Percentiles rank a stretch among this genome's conserved stretches.
Conservation (phyloP, 177 flowering plant genomes). For the Vitis hybrid region DNA sequence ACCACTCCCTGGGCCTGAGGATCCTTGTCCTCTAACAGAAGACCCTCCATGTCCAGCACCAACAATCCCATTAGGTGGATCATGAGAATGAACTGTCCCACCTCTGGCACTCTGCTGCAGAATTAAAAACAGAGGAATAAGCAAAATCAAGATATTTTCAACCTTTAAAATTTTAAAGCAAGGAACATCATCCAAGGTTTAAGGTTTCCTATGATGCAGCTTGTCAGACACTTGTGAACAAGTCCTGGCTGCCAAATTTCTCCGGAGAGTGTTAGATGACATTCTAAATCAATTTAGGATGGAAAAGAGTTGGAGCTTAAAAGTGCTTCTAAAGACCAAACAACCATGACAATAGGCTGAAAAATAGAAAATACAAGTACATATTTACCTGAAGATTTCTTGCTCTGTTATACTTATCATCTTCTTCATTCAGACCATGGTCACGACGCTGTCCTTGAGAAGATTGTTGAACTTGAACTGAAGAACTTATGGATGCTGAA, state of each 20-base stretch:
- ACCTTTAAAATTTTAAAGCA: too few species aligned
- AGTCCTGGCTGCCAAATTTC: too few species aligned
- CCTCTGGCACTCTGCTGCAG: slow-evolving; percentile 33
- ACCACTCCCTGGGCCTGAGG: slow-evolving; percentile 33
- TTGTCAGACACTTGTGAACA: too few species aligned
- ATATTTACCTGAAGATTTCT: slow-evolving; percentile 23
- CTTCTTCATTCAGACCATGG: slow-evolving; percentile 29
- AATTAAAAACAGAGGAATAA: background rate
- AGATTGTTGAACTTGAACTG: slow-evolving; percentile 53
- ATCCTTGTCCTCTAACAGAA: slow-evolving; percentile 34
- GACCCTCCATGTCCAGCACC: slow-evolving; percentile 27
- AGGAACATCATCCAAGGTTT: too few species aligned
- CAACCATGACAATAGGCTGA: too few species aligned
- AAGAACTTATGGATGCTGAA: slow-evolving; percentile 45
- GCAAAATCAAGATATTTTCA: background rate
- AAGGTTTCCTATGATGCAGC: too few species aligned
- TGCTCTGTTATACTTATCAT: slow-evolving; percentile 36
- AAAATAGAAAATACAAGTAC: too few species aligned
- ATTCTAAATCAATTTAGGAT: too few species aligned
- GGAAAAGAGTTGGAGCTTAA: too few species aligned
- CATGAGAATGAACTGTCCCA: slow-evolving; percentile 23
- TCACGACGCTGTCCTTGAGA: slow-evolving; percentile 35
- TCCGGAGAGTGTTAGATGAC: too few species aligned
- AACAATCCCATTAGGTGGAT: slow-evolving; percentile 27
- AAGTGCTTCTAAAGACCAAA: too few species aligned